A percentile compares a stretch with the other conserved stretches of the same genome.
phyloP scores from a whole-genome alignment of 2,329 filamentous ascomycete genomes.

The Bisporella sp. region DNA sequence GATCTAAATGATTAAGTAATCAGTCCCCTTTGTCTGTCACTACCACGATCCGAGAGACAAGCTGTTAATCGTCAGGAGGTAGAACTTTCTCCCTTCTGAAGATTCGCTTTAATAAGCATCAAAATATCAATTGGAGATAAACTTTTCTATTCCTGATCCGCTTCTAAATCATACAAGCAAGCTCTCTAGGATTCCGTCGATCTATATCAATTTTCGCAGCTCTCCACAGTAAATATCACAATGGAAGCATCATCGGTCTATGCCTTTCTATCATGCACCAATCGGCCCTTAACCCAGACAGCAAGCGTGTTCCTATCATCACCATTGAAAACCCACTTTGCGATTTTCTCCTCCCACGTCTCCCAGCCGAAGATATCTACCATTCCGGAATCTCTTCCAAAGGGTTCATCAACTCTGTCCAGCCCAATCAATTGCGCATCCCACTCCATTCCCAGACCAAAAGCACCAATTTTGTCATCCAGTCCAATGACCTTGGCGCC shows the following conservation, averaged over 20 bases:
- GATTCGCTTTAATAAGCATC: no score
- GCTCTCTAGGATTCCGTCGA: no score
- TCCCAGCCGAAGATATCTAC: slow-evolving; percentile 93
- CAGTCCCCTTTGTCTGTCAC: no score
- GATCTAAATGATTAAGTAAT: no score
- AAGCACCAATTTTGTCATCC: slow-evolving; percentile 64
- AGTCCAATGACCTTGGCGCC: slow-evolving; percentile 78
- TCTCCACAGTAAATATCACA: no score
- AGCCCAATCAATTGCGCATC: slow-evolving; percentile 81
- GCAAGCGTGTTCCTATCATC: slow-evolving; percentile 84
- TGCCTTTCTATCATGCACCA: slow-evolving; percentile 60
- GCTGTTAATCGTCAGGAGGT: no score
- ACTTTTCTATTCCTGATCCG: no score
- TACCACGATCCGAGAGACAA: no score
- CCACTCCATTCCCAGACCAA: slow-evolving; percentile 82
- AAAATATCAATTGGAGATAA: no score
- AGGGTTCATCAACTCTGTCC: slow-evolving; percentile 36
- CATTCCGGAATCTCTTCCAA: slow-evolving; percentile 42
- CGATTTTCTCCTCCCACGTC: slow-evolving; percentile 75
- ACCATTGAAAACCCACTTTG: slow-evolving; percentile 92
- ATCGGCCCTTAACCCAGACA: slow-evolving; percentile 81
- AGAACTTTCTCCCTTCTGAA: no score
- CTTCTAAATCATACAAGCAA: no score
- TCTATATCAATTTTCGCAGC: no score
- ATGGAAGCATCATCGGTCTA: background rate